Evolutionary conservation across 2,329 filamentous ascomycete genomes (phyloP), one percentile per base, ranked within the genome.

Genomic region (Aspergillus hiratsukae): DNA sequence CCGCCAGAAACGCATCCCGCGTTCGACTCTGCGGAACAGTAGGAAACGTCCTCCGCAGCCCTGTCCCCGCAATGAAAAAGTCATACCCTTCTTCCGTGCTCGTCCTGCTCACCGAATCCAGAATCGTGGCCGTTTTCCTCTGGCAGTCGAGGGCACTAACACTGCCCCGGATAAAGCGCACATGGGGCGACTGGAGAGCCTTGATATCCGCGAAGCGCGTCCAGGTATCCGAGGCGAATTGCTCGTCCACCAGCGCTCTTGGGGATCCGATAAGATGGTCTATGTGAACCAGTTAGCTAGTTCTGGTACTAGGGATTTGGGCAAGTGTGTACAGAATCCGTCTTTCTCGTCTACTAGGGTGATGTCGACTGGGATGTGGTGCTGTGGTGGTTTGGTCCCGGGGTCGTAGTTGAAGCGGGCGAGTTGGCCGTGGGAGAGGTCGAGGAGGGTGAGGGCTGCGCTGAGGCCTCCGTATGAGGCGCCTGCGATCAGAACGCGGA

Each of bases 311-410:
- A 14, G 14, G n/a, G 27, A n/a, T n/a, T 9, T 21, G 23, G 23
- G 2, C 23, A 21, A 49, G 7, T 27, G 41, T 62, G 21, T 77
- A 91, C 88, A 91, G 70, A 85, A 91, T n/a, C 89, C 89, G 76
- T 92, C 89, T n/a, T 87, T 79, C 71, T 91, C 87, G 65, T 92
- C 88, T 25, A 90, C 84, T 23, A 92, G 81, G 23, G 87, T 91
- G 51, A 92, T 85, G 40, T 90, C 81, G 14, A 90, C 72, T 1
- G 83, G 79, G 48, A 87, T 76, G 25, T 76, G 78, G 48, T 77
- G 75, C 21, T 58, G 55, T 54, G 58, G 58, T 40, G 63, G 48
- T 21, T 65, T 51, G 57, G 65, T 51, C 58, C 64, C 49, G 57
- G 62, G 21, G 55, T 68, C 58, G 54, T 49, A 65, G 53, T 65